Evolutionary conservation across 176 grass and related monocot species (phyloP), one percentile per base, ranked within the genome.

Genomic region (Rhynchospora pubera): DNA sequence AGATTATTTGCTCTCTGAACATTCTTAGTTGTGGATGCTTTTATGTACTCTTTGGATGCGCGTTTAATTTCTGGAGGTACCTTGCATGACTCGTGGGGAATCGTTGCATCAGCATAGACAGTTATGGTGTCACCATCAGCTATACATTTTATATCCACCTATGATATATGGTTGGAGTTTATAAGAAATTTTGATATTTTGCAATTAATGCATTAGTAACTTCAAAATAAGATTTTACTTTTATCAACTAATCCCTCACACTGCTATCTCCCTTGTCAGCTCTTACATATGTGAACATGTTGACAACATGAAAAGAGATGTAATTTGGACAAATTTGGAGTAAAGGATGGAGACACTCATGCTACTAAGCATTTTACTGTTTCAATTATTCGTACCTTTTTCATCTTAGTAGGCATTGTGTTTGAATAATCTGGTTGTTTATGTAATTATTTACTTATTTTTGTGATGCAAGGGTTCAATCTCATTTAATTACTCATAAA

Each of bases 101-200:
- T 45, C 14, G 68, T 84, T 2, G 65, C 50, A 77, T 80, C 82
- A 19, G 92, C 90, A 71, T 94, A 92, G 51, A 97, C 90, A 0
- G 88, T 93, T 48, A 97, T 81, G 0, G 95, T 97, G 61, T 97
- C 95, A 3, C 95, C 95, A 0, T 97, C 92, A 0, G 81, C 76
- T 44, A 97, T 87, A 79, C 83, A 79, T 46, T 88, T 93, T 3
- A 66, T 69, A 79, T 97, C 89, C 59, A 97, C 90, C 94, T 94
- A 86, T 66, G 21, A 79, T 65, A 76, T 18, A 84, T 81, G 21
- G 47, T 26, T 53, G 47, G 47, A 30, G 23, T 75, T 75, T 22
- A 75, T 75, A 15, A 75, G 47, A 13, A 50, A 68, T 43, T 43
- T n/a, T 67, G 65, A 67, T 67, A 67, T 43, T 16, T 68, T 68